These are phyloP conservation scores for Lepidium sativum DNA, from an alignment of 345 rosid genomes.

Conservation along the genomic window DNA sequence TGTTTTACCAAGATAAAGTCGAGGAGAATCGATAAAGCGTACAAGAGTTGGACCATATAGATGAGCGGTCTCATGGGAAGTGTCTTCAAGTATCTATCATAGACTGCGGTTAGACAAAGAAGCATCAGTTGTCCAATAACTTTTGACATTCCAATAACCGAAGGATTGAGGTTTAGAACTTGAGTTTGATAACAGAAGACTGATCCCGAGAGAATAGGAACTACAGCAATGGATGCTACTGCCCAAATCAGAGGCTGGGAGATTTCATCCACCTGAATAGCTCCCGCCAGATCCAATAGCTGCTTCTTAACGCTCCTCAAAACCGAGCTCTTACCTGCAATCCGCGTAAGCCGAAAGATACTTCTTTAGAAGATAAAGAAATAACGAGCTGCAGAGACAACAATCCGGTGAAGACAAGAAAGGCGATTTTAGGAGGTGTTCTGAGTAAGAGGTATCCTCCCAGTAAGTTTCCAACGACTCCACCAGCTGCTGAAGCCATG, in stretches of 20 bases:
- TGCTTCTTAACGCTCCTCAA: slow-evolving; percentile 37
- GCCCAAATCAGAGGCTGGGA: slow-evolving; percentile 55
- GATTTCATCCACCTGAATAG: slow-evolving; percentile 48
- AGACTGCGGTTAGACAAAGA: slow-evolving; percentile 50
- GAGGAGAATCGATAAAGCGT: slow-evolving; percentile 62
- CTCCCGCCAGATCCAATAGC: slow-evolving; percentile 44
- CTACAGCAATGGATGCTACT: slow-evolving; percentile 55
- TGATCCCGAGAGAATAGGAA: slow-evolving; percentile 73
- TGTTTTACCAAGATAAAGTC: slow-evolving; percentile 63
- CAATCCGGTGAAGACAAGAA: slow-evolving; percentile 44
- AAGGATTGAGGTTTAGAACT: slow-evolving; percentile 57
- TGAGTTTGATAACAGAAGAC: slow-evolving; percentile 85
- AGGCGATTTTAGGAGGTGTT: slow-evolving; percentile 41
- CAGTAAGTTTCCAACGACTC: slow-evolving; percentile 66
- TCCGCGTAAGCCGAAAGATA: slow-evolving; percentile 42
- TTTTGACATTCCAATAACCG: slow-evolving; percentile 70
- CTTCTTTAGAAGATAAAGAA: slow-evolving; percentile 43
- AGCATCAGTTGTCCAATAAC: slow-evolving; percentile 71
- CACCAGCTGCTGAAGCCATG: slow-evolving; percentile 85
- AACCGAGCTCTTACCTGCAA: slow-evolving; percentile 30
- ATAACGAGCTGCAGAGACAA: slow-evolving; percentile 51
- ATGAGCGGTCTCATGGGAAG: slow-evolving; percentile 62
- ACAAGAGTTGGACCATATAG: slow-evolving; percentile 42
- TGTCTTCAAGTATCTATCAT: slow-evolving; percentile 54
- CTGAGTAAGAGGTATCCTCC: slow-evolving; percentile 58